Conservation (phyloP, 2,329 filamentous ascomycete species). For the Colletotrichum agaves region DNA sequence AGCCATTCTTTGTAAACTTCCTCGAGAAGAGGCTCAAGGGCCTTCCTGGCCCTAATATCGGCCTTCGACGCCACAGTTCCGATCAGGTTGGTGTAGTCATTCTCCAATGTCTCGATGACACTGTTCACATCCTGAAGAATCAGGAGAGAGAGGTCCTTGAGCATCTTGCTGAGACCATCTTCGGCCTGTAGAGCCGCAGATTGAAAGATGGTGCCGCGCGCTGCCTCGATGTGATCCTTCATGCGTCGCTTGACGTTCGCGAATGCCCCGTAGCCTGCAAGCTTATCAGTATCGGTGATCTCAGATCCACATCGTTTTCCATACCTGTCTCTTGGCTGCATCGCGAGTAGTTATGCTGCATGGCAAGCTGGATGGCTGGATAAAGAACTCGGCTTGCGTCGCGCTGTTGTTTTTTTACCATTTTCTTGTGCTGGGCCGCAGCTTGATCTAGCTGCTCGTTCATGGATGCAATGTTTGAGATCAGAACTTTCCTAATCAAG, state of each 20-base stretch:
- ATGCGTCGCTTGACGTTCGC: too few species aligned
- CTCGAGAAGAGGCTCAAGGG: not conserved
- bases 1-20: slow-evolving; percentile 9
- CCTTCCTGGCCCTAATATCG: slow-evolving; percentile 13
- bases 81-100: slow-evolving; percentile 38
- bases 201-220: too few species aligned
- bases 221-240: too few species aligned
- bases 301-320: slow-evolving; percentile 36
- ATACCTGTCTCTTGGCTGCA: slow-evolving; percentile 1
- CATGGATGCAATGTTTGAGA: not conserved
- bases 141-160: slow-evolving; percentile 4
- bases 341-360: not conserved
- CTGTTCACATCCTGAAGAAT: not conserved
- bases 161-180: too few species aligned
- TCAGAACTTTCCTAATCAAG: not conserved
- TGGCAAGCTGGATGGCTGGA: not conserved
- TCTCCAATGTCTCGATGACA: slow-evolving; percentile 49
- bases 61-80: slow-evolving; percentile 13
- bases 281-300: too few species aligned
- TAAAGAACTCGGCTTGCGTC: slow-evolving; percentile 38
- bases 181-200: too few species aligned
- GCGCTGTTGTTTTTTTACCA: slow-evolving; percentile 33
- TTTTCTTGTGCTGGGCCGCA: not conserved
- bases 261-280: too few species aligned
- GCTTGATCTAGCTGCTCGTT: not conserved